Evolutionary conservation across 2,329 filamentous ascomycete genomes (phyloP), one percentile per base, ranked within the genome.

Genomic region (Diaporthe citrichinensis): DNA sequence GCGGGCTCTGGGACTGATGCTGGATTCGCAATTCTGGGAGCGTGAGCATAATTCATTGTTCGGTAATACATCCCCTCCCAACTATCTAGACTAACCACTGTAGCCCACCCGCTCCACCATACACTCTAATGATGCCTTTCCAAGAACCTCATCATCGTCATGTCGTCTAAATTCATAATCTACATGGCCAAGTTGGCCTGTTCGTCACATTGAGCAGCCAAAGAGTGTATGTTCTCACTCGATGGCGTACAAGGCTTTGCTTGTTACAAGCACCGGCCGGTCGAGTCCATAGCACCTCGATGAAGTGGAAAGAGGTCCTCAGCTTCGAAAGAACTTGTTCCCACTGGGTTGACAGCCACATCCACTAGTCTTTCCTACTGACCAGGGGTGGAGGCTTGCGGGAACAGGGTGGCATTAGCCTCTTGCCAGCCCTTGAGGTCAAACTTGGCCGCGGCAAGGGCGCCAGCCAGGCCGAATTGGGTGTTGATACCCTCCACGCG

Each of bases 401-500:
- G 83, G 78, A 83, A 84, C 73, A 81, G 79, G 49, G 57, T 71
- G 10, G 80, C 79, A 77, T 84, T 81, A 17, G 77, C 78, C 80
- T 82, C 77, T 69, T 77, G 79, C 83, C 83, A 84, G n/a, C 78
- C 75, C 74, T 79, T 76, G 51, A 84, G 57, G 76, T 83, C 78
- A 85, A 81, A 82, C 78, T 80, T 81, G 85, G 82, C 80, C 28
- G 79, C 80, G 34, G 65, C 31, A 31, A 86, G 81, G 25, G 95
- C 94, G 73, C 91, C 94, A 57, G 86, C 84, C 58, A 98, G 89
- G 65, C 89, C 92, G 81, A 90, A 94, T 82, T 96, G 94, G 36
- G 88, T 90, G 25, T 86, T 81, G 78, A 96, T 88, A 59, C 94
- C 95, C 80, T 96, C 91, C 78, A 96, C 87, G 79, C 95, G 93